Evolutionary conservation across 306 rosid species (phyloP).

Genomic region (Quercus dentata): DNA sequence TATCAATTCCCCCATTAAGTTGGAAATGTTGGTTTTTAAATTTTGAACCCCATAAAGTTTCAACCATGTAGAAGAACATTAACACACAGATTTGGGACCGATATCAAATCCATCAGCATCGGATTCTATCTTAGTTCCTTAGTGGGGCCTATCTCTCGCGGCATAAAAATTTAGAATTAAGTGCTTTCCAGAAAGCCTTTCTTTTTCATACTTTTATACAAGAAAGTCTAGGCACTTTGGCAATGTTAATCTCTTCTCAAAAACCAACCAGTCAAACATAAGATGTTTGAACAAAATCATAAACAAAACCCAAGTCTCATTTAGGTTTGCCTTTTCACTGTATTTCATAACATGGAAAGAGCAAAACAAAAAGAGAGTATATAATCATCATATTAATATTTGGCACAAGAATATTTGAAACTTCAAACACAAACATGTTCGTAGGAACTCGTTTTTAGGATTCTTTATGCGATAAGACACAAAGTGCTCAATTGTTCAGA

Average conservation of each 20-base stretch:
- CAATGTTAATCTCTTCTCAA: neutral
- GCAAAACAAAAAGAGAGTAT: neutral
- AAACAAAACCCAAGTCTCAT: neutral
- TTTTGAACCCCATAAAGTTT: neutral
- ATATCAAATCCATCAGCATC: slow-evolving; percentile 4
- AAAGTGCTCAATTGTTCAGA: neutral
- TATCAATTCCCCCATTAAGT: neutral
- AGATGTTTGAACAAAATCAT: neutral
- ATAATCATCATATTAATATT: neutral
- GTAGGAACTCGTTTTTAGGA: neutral
- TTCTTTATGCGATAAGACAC: neutral
- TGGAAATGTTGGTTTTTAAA: neutral
- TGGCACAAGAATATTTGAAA: neutral
- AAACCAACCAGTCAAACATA: neutral
- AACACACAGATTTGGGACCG: neutral
- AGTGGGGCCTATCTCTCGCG: slow-evolving; percentile 21
- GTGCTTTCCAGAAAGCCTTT: slow-evolving; percentile 4
- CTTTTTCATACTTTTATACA: neutral
- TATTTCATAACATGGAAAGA: neutral
- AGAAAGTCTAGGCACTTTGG: neutral
- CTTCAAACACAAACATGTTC: neutral
- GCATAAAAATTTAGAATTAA: neutral
- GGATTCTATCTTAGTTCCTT: slow-evolving; percentile 32
- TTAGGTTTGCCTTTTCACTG: neutral
- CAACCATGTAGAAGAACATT: neutral